Evolutionary conservation across 495 filamentous ascomycete genomes (phyloP).

Genomic region (Penicillium angulare): DNA sequence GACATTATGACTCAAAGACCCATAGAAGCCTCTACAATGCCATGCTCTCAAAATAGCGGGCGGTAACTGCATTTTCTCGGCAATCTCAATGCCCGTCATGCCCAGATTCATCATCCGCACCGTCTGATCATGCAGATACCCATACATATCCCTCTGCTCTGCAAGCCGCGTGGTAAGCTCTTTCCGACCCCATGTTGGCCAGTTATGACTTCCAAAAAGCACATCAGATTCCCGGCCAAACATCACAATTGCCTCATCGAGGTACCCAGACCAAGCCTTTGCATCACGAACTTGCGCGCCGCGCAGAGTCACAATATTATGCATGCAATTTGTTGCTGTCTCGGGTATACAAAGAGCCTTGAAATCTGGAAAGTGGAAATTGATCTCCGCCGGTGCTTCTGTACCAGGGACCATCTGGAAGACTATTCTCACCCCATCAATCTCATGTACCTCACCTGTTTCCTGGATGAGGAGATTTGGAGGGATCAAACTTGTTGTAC

Average conservation of each 20-base stretch:
- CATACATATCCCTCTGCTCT: conserved; percentile 34
- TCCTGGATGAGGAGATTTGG: conserved; percentile 18
- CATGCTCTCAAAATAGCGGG: conserved; percentile 20
- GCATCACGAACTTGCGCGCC: conserved; percentile 24
- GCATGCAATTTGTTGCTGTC: conserved; percentile 21
- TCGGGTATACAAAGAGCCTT: conserved; percentile 23
- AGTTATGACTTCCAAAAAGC: conserved; percentile 22
- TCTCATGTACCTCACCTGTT: conserved; percentile 8
- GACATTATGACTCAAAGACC: conserved; percentile 36
- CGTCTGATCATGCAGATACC: conserved; percentile 35
- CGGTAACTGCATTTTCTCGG: conserved; percentile 26
- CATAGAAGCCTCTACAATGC: conserved; percentile 33
- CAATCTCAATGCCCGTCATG: conserved; percentile 28
- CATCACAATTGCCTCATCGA: conserved; percentile 21
- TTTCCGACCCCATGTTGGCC: conserved; percentile 29
- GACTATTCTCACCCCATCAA: conserved; percentile 21
- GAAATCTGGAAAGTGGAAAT: conserved; percentile 21
- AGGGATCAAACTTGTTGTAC: conserved; percentile 13
- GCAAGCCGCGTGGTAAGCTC: conserved; percentile 17
- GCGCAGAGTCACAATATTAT: conserved; percentile 27
- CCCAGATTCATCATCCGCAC: conserved; percentile 28
- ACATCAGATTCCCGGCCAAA: conserved; percentile 16
- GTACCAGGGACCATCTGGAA: conserved; percentile 27
- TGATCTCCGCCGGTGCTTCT: conserved; percentile 26
- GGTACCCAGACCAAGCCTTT: conserved; percentile 18